A percentile compares a stretch with the other conserved stretches of the same genome.
Evolutionary conservation across 2,329 filamentous ascomycete genomes (phyloP).

Genomic region (Arthrobotrys entomopaga): DNA sequence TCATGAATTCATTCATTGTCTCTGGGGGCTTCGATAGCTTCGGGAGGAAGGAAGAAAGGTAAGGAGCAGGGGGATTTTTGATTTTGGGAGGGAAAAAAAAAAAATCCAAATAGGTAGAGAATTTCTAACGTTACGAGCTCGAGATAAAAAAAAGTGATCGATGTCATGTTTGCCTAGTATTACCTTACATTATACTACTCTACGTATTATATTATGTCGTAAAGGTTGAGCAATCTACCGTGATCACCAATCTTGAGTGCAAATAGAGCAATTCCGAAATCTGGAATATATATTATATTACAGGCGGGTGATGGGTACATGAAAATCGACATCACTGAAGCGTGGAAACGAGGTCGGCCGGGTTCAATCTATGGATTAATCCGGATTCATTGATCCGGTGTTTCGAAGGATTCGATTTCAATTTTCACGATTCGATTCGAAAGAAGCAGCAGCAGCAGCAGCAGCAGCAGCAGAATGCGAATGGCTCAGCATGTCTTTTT

Average conservation of each 20-base stretch:
- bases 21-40: too few species aligned
- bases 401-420: too few species aligned
- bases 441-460: too few species aligned
- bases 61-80: neutral
- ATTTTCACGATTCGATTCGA: too few species aligned
- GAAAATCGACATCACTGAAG: too few species aligned
- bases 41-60: too few species aligned
- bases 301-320: constrained; percentile 12
- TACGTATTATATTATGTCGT: neutral
- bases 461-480: too few species aligned
- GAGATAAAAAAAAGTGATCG: neutral
- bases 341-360: too few species aligned
- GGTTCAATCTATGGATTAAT: too few species aligned
- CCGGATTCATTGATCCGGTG: too few species aligned
- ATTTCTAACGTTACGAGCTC: constrained; percentile 4
- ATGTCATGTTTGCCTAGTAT: constrained; percentile 29
- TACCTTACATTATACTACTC: neutral
- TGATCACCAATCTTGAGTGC: constrained; percentile 24
- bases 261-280: neutral
- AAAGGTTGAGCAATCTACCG: constrained; percentile 26
- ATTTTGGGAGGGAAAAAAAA: neutral
- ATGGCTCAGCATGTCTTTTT: too few species aligned
- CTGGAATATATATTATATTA: constrained; percentile 13
- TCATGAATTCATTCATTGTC: too few species aligned
- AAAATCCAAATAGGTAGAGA: neutral